Conservation (phyloP, 139 green algal genomes). For the Chlamydomonas sp. region DNA sequence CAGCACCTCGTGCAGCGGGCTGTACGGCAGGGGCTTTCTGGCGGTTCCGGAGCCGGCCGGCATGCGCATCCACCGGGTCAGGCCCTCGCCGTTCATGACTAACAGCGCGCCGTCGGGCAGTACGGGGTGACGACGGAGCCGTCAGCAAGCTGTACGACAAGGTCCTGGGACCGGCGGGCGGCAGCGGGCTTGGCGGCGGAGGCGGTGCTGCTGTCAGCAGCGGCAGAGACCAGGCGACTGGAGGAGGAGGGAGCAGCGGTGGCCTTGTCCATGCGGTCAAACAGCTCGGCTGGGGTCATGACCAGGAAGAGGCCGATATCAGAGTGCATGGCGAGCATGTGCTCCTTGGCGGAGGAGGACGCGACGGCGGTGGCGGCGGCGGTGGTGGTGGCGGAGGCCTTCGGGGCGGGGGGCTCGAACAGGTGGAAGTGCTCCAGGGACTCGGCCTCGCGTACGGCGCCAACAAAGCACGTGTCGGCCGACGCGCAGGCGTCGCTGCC, state of each 20-base stretch:
- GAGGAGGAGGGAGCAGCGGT: too few relatives aligned
- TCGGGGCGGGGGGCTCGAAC: conserved; percentile 10
- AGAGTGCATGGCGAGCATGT: conserved; percentile 30
- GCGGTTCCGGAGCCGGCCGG: background rate
- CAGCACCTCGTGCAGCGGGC: conserved; percentile 39
- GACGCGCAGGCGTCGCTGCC: background rate
- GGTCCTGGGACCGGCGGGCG: background rate
- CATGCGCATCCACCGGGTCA: conserved; percentile 21
- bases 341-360: background rate
- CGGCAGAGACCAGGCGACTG: too few relatives aligned
- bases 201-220: too few relatives aligned
- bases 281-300: conserved; percentile 44
- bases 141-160: conserved; percentile 5
- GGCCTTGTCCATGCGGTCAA: too few relatives aligned
- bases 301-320: conserved; percentile 51
- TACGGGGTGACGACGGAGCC: background rate
- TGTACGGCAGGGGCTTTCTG: background rate
- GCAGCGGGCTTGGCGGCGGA: background rate
- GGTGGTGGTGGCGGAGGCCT: too few relatives aligned
- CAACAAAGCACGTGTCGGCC: background rate
- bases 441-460: conserved; percentile 10
- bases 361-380: too few relatives aligned
- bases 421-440: conserved; percentile 48
- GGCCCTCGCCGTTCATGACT: conserved; percentile 51
- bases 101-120: conserved; percentile 29